A percentile compares a stretch with the other conserved stretches of the same genome.
Evolutionary conservation across 495 filamentous ascomycete genomes (phyloP).

Genomic region (Cercophora samala): DNA sequence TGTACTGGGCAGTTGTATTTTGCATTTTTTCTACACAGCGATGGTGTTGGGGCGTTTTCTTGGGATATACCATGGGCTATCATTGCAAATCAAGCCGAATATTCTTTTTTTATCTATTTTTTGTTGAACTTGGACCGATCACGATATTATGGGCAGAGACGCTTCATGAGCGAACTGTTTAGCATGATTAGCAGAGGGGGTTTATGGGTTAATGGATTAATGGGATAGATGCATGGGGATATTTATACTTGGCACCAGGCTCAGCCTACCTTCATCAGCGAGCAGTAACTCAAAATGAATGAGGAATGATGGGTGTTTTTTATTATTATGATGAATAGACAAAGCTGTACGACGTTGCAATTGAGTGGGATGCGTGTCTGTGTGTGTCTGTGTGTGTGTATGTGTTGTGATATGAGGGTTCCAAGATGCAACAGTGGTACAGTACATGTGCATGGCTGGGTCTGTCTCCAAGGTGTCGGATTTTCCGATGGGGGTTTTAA

Average conservation of each 20-base stretch:
- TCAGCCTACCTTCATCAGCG: background rate
- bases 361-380: background rate
- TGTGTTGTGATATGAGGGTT: background rate
- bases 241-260: background rate
- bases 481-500: background rate
- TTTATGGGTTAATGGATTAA: background rate
- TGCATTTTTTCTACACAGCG: constrained; percentile 1
- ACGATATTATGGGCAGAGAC: background rate
- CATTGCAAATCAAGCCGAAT: background rate
- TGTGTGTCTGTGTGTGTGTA: background rate
- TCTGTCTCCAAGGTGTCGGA: background rate
- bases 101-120: background rate
- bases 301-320: background rate
- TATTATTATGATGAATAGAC: background rate
- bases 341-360: background rate
- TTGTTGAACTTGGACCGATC: background rate
- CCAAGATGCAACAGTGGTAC: background rate
- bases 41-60: background rate
- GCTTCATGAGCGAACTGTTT: background rate
- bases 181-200: background rate
- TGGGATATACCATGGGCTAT: background rate
- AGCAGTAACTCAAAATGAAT: background rate
- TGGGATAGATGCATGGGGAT: background rate
- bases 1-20: background rate
- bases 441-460: background rate